Evolutionary conservation across 1,284 basidiomycete genomes (phyloP), one percentile per base, ranked within the genome.

Genomic region (Austropuccinia psidii): DNA sequence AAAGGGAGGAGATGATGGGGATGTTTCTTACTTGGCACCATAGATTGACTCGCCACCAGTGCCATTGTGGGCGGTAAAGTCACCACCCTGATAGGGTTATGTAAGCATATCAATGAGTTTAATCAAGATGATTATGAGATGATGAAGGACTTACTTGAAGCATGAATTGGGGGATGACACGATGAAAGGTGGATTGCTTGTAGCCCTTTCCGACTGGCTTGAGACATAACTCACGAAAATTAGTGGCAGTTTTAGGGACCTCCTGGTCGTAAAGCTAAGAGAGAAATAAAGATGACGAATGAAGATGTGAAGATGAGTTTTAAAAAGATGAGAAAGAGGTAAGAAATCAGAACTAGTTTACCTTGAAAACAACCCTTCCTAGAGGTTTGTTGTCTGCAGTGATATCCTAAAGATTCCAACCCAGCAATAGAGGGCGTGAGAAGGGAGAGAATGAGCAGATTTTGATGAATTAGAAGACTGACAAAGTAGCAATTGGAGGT

Each of bases 51-150:
- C 75, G 21, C 80, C 80, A 29, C 80, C 80, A 0, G 78, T 75
- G 49, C 80, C 80, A 58, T 80, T 78, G 45, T 78, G 78, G 9
- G 72, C 67, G 58, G 79, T 79, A 73, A 80, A 81, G 75, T 81
- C 80, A 68, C 80, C 80, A 43, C 76, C 77, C 66, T 77, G 75
- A 54, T 73, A 73, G 62, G 65, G 74, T 37, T 69, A 75, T 52
- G 41, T 27, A 37, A 19, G 17, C 1, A 37, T 4, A 13, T 27
- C 21, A 21, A 7, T 1, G 13, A 33, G 52, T 29, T 27, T n/a
- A 74, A 5, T 29, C 4, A 17, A 37, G 41, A 24, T 9, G 33
- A 49, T 19, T 9, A 39, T 19, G 6, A 19, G 35, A 15, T 5
- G 17, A 17, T 19, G 35, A n/a, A n/a, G 21, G 9, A 74, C 47